Percentiles rank a stretch among this genome's conserved stretches.
These are phyloP conservation scores for Xylariaceae sp. DNA, from an alignment of 2,329 filamentous ascomycete genomes.

Conservation along the genomic window DNA sequence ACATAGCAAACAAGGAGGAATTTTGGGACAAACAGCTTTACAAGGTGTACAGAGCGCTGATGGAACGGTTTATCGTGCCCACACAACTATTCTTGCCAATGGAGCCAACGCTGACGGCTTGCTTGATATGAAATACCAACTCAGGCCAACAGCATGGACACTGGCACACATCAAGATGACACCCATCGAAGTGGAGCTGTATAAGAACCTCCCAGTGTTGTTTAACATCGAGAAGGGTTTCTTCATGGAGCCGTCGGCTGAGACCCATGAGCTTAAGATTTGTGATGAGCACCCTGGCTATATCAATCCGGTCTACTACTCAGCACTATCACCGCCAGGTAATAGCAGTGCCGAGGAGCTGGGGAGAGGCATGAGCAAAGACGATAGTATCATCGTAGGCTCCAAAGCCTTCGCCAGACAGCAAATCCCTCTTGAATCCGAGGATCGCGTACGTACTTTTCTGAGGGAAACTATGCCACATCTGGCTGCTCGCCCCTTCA, in stretches of 20 bases:
- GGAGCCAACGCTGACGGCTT: conserved; percentile 54
- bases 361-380: neutral
- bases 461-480: conserved; percentile 59
- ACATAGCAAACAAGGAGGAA: neutral
- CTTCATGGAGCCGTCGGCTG: conserved; percentile 56
- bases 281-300: conserved; percentile 65
- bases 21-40: conserved; percentile 38
- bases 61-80: conserved; percentile 47
- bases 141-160: conserved; percentile 61
- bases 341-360: conserved; percentile 17
- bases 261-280: conserved; percentile 53
- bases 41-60: conserved; percentile 51
- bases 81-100: conserved; percentile 54
- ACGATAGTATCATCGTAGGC: conserved; percentile 17
- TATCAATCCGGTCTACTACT: conserved; percentile 49
- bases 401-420: conserved; percentile 32
- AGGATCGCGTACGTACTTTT: conserved; percentile 53
- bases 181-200: conserved; percentile 49
- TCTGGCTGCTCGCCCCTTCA: conserved; percentile 53
- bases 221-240: conserved; percentile 56
- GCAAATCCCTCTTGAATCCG: conserved; percentile 54
- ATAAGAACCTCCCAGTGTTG: conserved; percentile 54
- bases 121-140: conserved; percentile 56
- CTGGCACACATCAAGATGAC: conserved; percentile 57
- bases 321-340: neutral